phyloP scores from a whole-genome alignment of 805 yeast genomes.

The Hanseniaspora valbyensis region DNA sequence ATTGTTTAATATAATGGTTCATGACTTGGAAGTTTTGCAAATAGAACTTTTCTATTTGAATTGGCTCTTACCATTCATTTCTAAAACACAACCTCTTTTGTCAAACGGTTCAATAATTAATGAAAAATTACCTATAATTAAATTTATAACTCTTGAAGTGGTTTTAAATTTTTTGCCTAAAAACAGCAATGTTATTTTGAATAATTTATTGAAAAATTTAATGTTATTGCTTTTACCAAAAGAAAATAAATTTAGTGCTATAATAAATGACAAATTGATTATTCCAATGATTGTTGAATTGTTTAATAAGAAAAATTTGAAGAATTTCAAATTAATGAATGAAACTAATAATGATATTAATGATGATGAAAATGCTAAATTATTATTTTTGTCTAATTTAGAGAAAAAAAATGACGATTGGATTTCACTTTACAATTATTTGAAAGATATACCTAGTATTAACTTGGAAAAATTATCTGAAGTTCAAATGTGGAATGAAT shows the following conservation, averaged over 20 bases:
- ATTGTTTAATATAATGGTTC: background rate
- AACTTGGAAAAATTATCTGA: background rate
- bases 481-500: slow-evolving; percentile 8
- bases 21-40: background rate
- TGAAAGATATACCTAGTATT: background rate
- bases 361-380: background rate
- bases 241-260: background rate
- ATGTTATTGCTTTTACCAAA: background rate
- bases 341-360: background rate
- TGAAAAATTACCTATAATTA: slow-evolving; percentile 5
- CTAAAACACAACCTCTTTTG: background rate
- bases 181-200: background rate
- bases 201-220: background rate
- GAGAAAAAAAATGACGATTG: background rate
- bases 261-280: background rate
- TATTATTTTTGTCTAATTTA: too few species aligned
- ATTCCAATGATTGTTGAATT: background rate
- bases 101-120: background rate
- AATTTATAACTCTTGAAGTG: slow-evolving; percentile 3
- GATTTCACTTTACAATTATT: background rate
- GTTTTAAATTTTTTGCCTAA: background rate
- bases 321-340: background rate
- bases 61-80: slow-evolving; percentile 5
- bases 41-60: background rate
- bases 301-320: background rate